These are phyloP conservation scores for Linaria vulgaris DNA, from an alignment of 257 asterid species.

Conservation along the genomic window DNA sequence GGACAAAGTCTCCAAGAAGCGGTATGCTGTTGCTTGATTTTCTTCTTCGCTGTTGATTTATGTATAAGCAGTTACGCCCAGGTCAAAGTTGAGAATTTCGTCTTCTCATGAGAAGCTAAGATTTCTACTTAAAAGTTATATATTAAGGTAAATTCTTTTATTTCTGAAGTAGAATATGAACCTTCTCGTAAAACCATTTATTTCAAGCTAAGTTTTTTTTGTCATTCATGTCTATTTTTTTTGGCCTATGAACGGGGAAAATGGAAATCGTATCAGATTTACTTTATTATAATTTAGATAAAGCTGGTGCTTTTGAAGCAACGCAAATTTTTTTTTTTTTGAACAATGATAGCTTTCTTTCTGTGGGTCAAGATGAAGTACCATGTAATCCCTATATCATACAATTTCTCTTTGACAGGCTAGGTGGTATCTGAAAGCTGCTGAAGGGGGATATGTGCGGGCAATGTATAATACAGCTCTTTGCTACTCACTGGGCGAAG, in stretches of 20 bases:
- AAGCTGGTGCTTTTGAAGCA: neutral
- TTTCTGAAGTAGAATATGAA: neutral
- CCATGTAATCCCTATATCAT: neutral
- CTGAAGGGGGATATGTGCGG: constrained; percentile 90
- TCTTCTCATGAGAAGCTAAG: neutral
- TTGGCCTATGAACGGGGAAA: constrained; percentile 6
- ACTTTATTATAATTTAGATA: neutral
- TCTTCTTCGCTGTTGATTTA: constrained; percentile 2
- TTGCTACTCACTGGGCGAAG: constrained; percentile 82
- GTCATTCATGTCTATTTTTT: neutral
- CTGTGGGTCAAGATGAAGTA: no score
- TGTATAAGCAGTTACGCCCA: neutral
- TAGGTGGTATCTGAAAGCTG: constrained; percentile 77
- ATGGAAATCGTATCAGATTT: neutral
- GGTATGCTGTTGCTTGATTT: constrained; percentile 38
- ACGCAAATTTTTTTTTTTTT: neutral
- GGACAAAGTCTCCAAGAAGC: constrained; percentile 62
- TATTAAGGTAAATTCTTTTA: constrained; percentile 7
- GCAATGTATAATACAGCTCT: constrained; percentile 90
- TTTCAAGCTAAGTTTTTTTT: neutral
- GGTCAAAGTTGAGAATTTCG: neutral
- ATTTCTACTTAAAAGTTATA: neutral
- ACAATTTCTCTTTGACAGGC: constrained; percentile 48
- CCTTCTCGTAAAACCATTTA: neutral
- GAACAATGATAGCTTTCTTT: no score